phyloP scores from a whole-genome alignment of 257 asterid genomes.

The Solanum megistacrolobum region DNA sequence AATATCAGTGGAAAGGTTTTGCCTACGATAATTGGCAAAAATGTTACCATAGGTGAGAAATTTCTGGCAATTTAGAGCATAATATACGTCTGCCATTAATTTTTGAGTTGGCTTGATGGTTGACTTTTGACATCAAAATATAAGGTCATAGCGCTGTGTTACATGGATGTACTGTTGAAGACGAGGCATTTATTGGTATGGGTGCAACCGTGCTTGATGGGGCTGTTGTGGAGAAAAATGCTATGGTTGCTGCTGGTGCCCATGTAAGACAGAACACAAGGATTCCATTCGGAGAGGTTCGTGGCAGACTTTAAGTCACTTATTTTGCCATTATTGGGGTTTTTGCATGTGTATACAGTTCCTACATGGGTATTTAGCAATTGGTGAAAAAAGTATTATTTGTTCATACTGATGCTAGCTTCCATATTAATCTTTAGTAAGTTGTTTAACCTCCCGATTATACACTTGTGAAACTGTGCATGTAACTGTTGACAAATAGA shows the following conservation, averaged over 20 bases:
- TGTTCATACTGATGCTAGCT: background rate
- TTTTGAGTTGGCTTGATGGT: background rate
- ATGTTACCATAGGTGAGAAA: slow-evolving; percentile 85
- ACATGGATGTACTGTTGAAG: slow-evolving; percentile 94
- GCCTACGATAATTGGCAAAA: slow-evolving; percentile 73
- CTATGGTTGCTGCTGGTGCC: slow-evolving; percentile 99
- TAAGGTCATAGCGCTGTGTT: slow-evolving; percentile 86
- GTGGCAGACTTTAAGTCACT: slow-evolving; percentile 7
- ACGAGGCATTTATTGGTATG: slow-evolving; percentile 90
- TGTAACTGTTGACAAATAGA: background rate
- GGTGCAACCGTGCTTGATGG: slow-evolving; percentile 97
- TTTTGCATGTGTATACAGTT: background rate
- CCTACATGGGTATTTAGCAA: background rate
- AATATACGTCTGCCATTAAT: background rate
- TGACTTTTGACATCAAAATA: slow-evolving; percentile 9
- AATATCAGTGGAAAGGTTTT: slow-evolving; percentile 81
- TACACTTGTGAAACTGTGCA: background rate
- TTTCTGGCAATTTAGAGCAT: background rate
- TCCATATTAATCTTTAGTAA: background rate
- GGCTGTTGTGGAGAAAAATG: slow-evolving; percentile 79
- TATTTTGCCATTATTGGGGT: background rate
- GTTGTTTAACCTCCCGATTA: background rate
- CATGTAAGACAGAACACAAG: slow-evolving; percentile 90
- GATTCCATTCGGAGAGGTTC: slow-evolving; percentile 85
- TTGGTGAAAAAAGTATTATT: background rate